Conservation (phyloP, 2,329 filamentous ascomycete species). For the Penicillium brevicompactum region DNA sequence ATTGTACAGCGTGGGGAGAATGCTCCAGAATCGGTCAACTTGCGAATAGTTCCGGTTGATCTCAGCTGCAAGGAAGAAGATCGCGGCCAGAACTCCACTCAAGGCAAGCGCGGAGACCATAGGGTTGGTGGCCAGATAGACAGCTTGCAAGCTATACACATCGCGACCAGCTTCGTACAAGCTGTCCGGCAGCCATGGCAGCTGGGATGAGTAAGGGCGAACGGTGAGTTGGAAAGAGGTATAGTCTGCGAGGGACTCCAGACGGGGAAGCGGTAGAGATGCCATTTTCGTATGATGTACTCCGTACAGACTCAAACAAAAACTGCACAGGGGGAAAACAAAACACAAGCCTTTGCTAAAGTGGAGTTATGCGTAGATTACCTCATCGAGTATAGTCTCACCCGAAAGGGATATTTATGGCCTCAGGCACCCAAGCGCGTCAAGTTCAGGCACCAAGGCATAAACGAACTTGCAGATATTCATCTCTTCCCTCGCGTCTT, state of each 20-base stretch:
- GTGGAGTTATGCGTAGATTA: slow-evolving; percentile 21
- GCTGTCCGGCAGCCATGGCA: slow-evolving; percentile 69
- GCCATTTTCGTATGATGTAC: slow-evolving; percentile 52
- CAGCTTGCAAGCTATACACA: slow-evolving; percentile 62
- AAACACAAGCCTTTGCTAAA: slow-evolving; percentile 9
- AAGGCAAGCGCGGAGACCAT: slow-evolving; percentile 73
- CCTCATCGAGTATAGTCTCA: slow-evolving; percentile 18
- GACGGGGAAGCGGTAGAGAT: slow-evolving; percentile 60
- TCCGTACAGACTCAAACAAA: background rate
- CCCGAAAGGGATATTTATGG: background rate
- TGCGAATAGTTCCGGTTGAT: slow-evolving; percentile 96
- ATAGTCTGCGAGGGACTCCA: slow-evolving; percentile 72
- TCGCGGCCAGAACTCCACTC: slow-evolving; percentile 67
- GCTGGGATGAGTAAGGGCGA: slow-evolving; percentile 70
- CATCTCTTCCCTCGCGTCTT: slow-evolving; percentile 20
- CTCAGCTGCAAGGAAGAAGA: slow-evolving; percentile 78
- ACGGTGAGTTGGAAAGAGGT: slow-evolving; percentile 75
- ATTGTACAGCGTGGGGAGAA: slow-evolving; percentile 85
- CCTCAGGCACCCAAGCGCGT: slow-evolving; percentile 15
- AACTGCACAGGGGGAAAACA: background rate
- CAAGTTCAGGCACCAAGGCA: slow-evolving; percentile 5
- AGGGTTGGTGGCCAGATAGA: slow-evolving; percentile 87
- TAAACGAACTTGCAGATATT: slow-evolving; percentile 6
- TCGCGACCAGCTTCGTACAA: slow-evolving; percentile 63
- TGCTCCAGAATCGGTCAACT: slow-evolving; percentile 88